phyloP scores from a whole-genome alignment of 1,284 basidiomycete species.

The Ceratobasidium papillatum region DNA sequence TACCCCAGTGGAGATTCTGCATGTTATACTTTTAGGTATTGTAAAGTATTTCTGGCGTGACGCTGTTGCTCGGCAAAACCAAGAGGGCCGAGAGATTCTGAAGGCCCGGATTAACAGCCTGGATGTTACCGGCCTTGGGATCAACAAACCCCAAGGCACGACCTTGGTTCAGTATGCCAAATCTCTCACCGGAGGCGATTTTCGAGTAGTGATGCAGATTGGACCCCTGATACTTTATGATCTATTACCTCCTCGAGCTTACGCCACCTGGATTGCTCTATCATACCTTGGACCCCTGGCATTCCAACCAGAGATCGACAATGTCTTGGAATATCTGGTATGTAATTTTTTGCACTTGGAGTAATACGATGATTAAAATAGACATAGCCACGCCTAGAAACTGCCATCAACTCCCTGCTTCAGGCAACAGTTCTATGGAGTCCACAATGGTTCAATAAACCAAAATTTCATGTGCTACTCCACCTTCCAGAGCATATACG shows the following conservation, averaged over 20 bases:
- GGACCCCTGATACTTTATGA: conserved; percentile 54
- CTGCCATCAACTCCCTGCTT: conserved; percentile 51
- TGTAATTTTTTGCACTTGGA: conserved; percentile 37
- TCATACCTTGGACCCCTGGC: conserved; percentile 52
- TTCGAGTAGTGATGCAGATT: conserved; percentile 52
- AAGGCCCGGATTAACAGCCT: conserved; percentile 47
- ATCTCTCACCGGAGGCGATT: conserved; percentile 53
- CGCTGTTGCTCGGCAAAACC: conserved; percentile 46
- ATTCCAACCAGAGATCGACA: conserved; percentile 53
- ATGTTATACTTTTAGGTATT: conserved; percentile 53
- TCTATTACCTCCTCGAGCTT: conserved; percentile 45
- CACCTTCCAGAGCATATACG: conserved; percentile 47
- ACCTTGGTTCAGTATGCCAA: conserved; percentile 51
- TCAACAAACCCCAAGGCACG: conserved; percentile 45
- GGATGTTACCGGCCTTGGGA: conserved; percentile 48
- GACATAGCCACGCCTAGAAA: conserved; percentile 41
- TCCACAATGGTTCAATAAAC: conserved; percentile 55
- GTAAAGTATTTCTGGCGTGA: conserved; percentile 56
- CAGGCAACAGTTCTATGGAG: conserved; percentile 49
- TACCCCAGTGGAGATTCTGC: conserved; percentile 54
- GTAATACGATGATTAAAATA: not conserved
- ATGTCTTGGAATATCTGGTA: conserved; percentile 52
- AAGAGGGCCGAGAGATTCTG: conserved; percentile 44
- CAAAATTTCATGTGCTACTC: conserved; percentile 51
- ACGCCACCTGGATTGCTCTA: conserved; percentile 51